phyloP scores from a whole-genome alignment of 2,329 filamentous ascomycete genomes.

The Fusarium brachygibbosum region DNA sequence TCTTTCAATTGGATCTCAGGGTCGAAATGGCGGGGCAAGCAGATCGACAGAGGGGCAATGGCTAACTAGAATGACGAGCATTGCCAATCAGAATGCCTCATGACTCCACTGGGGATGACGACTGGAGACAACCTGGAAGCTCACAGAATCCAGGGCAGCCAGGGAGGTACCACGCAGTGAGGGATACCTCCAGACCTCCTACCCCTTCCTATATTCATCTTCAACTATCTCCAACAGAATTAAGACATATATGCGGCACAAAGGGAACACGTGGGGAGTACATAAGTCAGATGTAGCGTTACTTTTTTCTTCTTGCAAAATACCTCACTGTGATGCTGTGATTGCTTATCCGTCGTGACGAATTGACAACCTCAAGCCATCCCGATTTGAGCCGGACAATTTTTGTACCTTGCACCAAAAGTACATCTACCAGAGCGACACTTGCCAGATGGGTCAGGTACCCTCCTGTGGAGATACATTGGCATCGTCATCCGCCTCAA shows the following conservation, averaged over 20 bases:
- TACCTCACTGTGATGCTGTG: constrained; percentile 12
- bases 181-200: constrained; percentile 30
- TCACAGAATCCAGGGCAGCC: constrained; percentile 33
- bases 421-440: not conserved
- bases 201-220: constrained; percentile 8
- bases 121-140: constrained; percentile 42
- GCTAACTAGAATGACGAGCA: constrained; percentile 42
- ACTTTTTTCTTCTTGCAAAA: constrained; percentile 4
- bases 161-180: constrained; percentile 6
- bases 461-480: not conserved
- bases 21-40: constrained; percentile 47
- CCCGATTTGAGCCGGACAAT: not conserved
- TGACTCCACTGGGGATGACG: constrained; percentile 48
- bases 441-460: not conserved
- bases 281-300: not conserved
- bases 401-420: not conserved
- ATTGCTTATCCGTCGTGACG: constrained; percentile 4
- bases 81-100: constrained; percentile 41
- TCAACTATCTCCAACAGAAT: not conserved
- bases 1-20: constrained; percentile 42
- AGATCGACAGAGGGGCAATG: constrained; percentile 50
- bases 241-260: constrained; percentile 4
- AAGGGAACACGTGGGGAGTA: constrained; percentile 14
- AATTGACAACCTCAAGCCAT: not conserved
- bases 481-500: constrained; percentile 1